A percentile compares a stretch with the other conserved stretches of the same genome.
Conservation (phyloP, 306 rosid genomes). For the Neltuma alba region DNA sequence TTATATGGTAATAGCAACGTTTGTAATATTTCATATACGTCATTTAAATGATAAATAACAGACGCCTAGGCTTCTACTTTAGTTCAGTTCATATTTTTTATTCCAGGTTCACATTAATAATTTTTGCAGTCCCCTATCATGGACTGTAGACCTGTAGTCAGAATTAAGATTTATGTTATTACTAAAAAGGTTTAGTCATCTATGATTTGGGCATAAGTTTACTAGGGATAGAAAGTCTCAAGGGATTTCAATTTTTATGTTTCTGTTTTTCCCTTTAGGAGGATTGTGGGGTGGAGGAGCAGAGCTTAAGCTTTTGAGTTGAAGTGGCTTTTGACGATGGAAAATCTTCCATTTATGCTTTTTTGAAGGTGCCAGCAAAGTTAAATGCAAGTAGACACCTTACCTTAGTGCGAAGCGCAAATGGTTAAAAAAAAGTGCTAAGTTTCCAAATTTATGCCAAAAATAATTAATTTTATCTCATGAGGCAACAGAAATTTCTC, state of each 20-base stretch:
- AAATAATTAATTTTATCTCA: not conserved
- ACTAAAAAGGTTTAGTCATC: not conserved
- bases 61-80: not conserved
- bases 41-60: not conserved
- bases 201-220: not conserved
- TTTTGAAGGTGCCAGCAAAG: not conserved
- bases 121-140: not conserved
- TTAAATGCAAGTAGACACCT: not conserved
- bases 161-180: not conserved
- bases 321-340: not conserved
- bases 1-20: not conserved
- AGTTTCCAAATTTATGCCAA: conserved; percentile 15
- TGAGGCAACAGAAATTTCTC: not conserved
- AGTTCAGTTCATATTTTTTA: not conserved
- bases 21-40: not conserved
- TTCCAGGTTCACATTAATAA: not conserved
- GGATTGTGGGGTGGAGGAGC: not conserved
- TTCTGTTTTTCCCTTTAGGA: not conserved
- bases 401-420: conserved; percentile 6
- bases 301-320: not conserved
- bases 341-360: not conserved
- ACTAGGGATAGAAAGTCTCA: not conserved
- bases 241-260: not conserved
- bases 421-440: conserved; percentile 20
- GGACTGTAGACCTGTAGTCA: not conserved